Conservation (phyloP, 441 rosid species). For the Croton setiger region DNA sequence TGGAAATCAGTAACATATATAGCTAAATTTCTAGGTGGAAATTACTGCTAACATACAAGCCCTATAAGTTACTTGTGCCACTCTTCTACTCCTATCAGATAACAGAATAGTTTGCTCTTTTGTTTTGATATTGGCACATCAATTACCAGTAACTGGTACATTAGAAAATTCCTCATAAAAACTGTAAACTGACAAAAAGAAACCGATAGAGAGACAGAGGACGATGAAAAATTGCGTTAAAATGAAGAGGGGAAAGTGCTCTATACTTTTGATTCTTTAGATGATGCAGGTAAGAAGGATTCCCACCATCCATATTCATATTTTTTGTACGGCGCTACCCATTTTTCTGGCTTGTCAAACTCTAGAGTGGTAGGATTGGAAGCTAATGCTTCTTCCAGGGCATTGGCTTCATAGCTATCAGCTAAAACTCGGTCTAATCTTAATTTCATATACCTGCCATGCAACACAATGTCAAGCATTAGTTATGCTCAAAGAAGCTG, state of each 20-base stretch:
- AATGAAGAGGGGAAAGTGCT: constrained; percentile 18
- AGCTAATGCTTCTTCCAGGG: constrained; percentile 74
- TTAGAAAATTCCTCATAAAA: constrained; percentile 9
- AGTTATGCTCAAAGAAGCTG: not conserved
- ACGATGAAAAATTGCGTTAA: not conserved
- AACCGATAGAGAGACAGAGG: not conserved
- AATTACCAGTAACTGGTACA: constrained; percentile 5
- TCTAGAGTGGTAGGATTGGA: constrained; percentile 56
- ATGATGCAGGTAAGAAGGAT: constrained; percentile 57
- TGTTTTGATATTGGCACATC: not conserved
- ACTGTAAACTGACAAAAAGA: not conserved
- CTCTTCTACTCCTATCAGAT: not conserved
- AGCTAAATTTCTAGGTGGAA: not conserved
- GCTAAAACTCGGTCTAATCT: constrained; percentile 83
- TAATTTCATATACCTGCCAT: constrained; percentile 84
- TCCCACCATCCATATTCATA: constrained; percentile 96
- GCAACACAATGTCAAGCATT: not conserved
- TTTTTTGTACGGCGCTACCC: constrained; percentile 92
- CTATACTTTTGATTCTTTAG: constrained; percentile 48
- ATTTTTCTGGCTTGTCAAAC: constrained; percentile 73
- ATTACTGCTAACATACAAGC: not conserved
- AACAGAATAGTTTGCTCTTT: not conserved
- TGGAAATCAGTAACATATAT: not conserved
- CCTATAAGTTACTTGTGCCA: not conserved
- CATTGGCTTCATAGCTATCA: constrained; percentile 60